phyloP scores from a whole-genome alignment of 192 early-diverging fungal species.

The Chytriomyces confervae region DNA sequence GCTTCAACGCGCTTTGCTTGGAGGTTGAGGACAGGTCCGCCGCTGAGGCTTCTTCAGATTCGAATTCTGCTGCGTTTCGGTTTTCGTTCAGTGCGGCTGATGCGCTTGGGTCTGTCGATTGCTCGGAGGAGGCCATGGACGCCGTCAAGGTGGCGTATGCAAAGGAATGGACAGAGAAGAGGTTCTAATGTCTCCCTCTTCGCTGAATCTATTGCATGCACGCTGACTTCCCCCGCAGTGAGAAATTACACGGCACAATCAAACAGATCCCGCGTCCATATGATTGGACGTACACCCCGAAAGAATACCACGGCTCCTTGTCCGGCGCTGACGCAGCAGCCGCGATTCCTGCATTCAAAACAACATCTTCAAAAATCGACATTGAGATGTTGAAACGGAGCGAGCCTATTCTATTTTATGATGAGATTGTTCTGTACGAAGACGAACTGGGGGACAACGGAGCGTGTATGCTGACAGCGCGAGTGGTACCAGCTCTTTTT shows the following conservation, averaged over 20 bases:
- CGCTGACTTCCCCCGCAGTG: background rate
- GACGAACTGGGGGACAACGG: slow-evolving; percentile 98
- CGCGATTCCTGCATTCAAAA: background rate
- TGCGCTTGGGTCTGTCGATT: slow-evolving; percentile 71
- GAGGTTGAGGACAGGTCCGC: slow-evolving; percentile 50
- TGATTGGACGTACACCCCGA: slow-evolving; percentile 95
- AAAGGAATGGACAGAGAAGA: slow-evolving; percentile 82
- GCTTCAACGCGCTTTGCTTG: slow-evolving; percentile 77
- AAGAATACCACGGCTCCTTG: slow-evolving; percentile 71
- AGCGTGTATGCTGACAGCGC: slow-evolving; percentile 75
- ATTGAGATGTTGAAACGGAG: slow-evolving; percentile 72
- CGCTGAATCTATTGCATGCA: background rate
- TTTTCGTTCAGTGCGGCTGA: slow-evolving; percentile 73
- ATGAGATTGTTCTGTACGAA: slow-evolving; percentile 92
- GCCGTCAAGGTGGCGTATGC: slow-evolving; percentile 85
- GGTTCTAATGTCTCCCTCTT: slow-evolving; percentile 44
- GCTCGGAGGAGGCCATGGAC: slow-evolving; percentile 45
- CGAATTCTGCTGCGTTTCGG: slow-evolving; percentile 28
- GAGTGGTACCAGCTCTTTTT: slow-evolving; percentile 63
- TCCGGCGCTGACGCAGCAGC: no score
- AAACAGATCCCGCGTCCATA: slow-evolving; percentile 90
- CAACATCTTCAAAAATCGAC: slow-evolving; percentile 65
- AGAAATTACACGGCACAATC: slow-evolving; percentile 58
- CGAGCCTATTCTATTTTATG: slow-evolving; percentile 93
- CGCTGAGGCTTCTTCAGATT: no score